phyloP scores from a whole-genome alignment of 1,139 yeast species.

The Blastobotrys petasosporus region DNA sequence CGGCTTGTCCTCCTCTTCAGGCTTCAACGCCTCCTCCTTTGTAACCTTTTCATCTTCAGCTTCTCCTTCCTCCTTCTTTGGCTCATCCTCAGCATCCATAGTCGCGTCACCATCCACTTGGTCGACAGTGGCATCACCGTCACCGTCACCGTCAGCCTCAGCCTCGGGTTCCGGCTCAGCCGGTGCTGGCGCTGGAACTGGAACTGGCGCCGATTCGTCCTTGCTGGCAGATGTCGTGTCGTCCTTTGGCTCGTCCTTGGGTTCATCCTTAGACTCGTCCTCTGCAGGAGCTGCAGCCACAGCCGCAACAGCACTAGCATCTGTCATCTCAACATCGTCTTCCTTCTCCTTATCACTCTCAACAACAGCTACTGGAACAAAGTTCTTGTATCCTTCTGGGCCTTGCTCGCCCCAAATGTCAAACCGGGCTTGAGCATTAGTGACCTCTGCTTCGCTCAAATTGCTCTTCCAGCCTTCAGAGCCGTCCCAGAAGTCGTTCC shows the following conservation, averaged over 20 bases:
- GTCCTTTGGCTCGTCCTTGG: neutral
- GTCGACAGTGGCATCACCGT: constrained; percentile 15
- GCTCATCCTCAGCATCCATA: constrained; percentile 1
- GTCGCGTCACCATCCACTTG: constrained; percentile 3
- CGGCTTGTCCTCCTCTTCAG: constrained; percentile 31
- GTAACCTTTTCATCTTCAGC: neutral
- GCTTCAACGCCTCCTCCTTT: constrained; percentile 27
- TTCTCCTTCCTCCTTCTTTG: neutral
- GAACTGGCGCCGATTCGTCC: neutral
- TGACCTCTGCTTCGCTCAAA: constrained; percentile 22
- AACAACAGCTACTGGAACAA: neutral
- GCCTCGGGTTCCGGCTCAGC: constrained; percentile 6
- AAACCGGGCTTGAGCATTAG: constrained; percentile 27
- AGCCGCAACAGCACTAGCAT: constrained; percentile 6
- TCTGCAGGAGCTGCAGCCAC: neutral
- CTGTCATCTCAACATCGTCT: constrained; percentile 7
- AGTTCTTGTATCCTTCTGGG: constrained; percentile 17
- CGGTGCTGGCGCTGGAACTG: neutral
- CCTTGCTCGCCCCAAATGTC: constrained; percentile 29
- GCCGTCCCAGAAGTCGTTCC: constrained; percentile 29
- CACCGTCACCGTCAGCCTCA: constrained; percentile 10
- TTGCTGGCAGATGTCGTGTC: neutral
- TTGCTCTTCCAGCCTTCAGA: constrained; percentile 35
- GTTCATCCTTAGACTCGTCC: neutral
- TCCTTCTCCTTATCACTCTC: neutral